These are phyloP conservation scores for Tetrapyrgos nigripes DNA, from an alignment of 1,284 basidiomycete genomes.

Conservation along the genomic window DNA sequence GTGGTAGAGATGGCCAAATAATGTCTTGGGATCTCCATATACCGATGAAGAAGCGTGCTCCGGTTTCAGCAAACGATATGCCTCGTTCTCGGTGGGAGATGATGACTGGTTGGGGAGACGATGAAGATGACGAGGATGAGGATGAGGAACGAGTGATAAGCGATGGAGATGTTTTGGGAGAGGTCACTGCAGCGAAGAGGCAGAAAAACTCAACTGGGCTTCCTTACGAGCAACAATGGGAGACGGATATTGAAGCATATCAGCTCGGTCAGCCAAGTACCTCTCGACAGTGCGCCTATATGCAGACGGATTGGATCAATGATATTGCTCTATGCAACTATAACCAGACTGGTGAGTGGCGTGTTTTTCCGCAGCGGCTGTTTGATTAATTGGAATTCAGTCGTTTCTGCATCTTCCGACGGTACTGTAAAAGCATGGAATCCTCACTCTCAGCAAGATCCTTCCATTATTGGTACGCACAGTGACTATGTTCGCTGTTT, in stretches of 20 bases:
- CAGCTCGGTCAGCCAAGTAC: constrained; percentile 53
- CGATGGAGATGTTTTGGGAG: constrained; percentile 79
- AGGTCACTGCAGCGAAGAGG: constrained; percentile 53
- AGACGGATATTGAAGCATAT: constrained; percentile 64
- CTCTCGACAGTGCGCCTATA: constrained; percentile 87
- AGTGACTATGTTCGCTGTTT: constrained; percentile 93
- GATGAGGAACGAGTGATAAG: constrained; percentile 55
- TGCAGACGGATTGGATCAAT: constrained; percentile 96
- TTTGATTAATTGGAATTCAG: constrained; percentile 38
- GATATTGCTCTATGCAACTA: constrained; percentile 92
- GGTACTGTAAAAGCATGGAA: constrained; percentile 95
- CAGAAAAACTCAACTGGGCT: constrained; percentile 42
- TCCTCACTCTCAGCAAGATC: constrained; percentile 75
- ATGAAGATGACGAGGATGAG: constrained; percentile 67
- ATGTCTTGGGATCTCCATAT: constrained; percentile 91
- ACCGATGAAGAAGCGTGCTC: constrained; percentile 54
- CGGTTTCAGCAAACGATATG: constrained; percentile 28
- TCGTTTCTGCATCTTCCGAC: constrained; percentile 95
- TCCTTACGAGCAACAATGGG: constrained; percentile 81
- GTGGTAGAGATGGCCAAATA: constrained; percentile 91
- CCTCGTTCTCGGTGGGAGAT: constrained; percentile 65
- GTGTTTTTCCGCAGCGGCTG: not conserved
- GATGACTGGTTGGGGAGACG: constrained; percentile 83
- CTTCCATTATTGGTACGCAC: constrained; percentile 85
- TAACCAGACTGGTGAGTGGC: constrained; percentile 81